These are phyloP conservation scores for Tylopilus sp. DNA, from an alignment of 1,284 basidiomycete species.

Conservation along the genomic window DNA sequence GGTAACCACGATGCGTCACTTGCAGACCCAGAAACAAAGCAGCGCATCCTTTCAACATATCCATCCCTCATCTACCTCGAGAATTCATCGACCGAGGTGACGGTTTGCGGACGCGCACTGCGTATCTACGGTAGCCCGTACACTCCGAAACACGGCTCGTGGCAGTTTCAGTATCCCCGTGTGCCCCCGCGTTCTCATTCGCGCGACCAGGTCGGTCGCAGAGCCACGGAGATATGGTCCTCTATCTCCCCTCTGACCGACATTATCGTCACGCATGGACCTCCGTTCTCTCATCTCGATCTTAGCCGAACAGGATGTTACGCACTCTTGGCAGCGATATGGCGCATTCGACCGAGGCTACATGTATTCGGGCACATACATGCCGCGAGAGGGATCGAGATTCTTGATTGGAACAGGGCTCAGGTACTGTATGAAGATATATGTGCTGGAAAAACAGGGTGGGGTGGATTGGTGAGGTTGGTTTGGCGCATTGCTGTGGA, in stretches of 20 bases:
- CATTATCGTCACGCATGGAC: constrained; percentile 43
- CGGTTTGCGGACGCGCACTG: constrained; percentile 9
- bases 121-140: constrained; percentile 19
- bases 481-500: constrained; percentile 12
- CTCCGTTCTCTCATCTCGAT: constrained; percentile 37
- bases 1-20: constrained; percentile 11
- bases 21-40: constrained; percentile 2
- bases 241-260: constrained; percentile 33
- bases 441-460: constrained; percentile 22
- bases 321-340: constrained; percentile 33
- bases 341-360: constrained; percentile 34
- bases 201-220: not conserved
- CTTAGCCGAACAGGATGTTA: constrained; percentile 29
- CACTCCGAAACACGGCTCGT: constrained; percentile 16
- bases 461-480: constrained; percentile 16
- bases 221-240: constrained; percentile 23
- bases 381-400: constrained; percentile 34
- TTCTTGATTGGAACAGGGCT: constrained; percentile 29
- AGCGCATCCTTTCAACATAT: not conserved
- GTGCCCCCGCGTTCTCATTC: not conserved
- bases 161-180: constrained; percentile 11
- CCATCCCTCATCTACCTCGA: constrained; percentile 11
- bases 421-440: constrained; percentile 35
- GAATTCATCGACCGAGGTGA: constrained; percentile 8
- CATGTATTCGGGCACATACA: constrained; percentile 46